Evolutionary conservation across 495 filamentous ascomycete species (phyloP), one percentile per base, ranked within the genome.

Genomic region (Lasiosphaeriaceae sp.): DNA sequence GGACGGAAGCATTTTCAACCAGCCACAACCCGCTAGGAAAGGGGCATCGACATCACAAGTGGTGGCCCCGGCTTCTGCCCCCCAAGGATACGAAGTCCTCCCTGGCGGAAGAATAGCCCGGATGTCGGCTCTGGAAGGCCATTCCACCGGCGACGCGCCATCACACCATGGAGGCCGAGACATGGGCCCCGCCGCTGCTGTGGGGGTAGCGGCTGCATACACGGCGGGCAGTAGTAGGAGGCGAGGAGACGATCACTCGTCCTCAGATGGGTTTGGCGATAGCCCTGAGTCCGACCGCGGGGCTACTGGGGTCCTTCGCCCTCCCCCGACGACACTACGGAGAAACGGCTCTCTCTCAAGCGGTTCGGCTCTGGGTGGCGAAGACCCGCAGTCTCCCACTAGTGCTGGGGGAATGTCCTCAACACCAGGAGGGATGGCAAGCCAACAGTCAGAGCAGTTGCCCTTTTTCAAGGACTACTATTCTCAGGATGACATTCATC

Each of bases 381-480:
- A 86, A 26, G 85, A 89, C 56, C 81, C 86, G 37, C 84, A 82
- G 47, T 96, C 93, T 7, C 93, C 92, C 35, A 83, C 79, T 41
- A 92, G 86, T 37, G 86, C 80, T 21, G 85, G 85, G 29, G 87
- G 89, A 56, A 84, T 87, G 67, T 94, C 91, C 11, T 95, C 90
- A 11, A 91, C 91, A 2, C 86, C 87, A 66, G 91, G 86, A 66
- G 91, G 86, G 22, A 67, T 94, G 50, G 83, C 88, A 5, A 96
- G 90, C 65, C 89, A 91, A 56, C 91, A 96, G 66, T 96, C 92
- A 1, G 95, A 99, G 76, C 95, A 96, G 68, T 72, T 99, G 31
- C 84, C 88, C 8, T 92, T 86, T 66, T 99, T 99, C 84, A 96
- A 96, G 65, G 94, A 99, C 66, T 99, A 99, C 70, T 99, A 99